Evolutionary conservation across 2,329 filamentous ascomycete species (phyloP).

Genomic region (Simplicillium aogashimaense): DNA sequence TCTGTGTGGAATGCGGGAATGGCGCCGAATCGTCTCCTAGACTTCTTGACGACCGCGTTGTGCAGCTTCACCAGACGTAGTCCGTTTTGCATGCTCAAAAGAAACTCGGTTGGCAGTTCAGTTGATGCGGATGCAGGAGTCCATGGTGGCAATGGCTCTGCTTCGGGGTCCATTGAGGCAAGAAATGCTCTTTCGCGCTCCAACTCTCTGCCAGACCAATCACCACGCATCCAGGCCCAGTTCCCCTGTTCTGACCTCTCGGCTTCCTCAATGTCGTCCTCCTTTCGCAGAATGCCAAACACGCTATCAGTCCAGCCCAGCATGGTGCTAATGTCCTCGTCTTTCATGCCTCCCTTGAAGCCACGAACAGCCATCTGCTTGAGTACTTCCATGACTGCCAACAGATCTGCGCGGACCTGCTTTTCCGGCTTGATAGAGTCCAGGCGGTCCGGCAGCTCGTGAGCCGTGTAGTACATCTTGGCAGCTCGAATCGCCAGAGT

Average conservation of each 20-base stretch:
- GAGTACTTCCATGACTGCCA: slow-evolving; percentile 79
- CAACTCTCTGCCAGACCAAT: slow-evolving; percentile 67
- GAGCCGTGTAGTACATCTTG: slow-evolving; percentile 91
- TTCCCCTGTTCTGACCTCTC: slow-evolving; percentile 60
- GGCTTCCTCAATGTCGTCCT: slow-evolving; percentile 65
- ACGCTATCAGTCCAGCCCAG: slow-evolving; percentile 72
- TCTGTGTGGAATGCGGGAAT: slow-evolving; percentile 89
- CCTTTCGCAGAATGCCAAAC: slow-evolving; percentile 62
- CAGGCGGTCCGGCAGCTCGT: slow-evolving; percentile 76
- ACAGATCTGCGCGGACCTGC: slow-evolving; percentile 71
- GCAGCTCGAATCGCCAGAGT: slow-evolving; percentile 93
- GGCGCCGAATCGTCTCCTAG: slow-evolving; percentile 75
- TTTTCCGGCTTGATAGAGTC: slow-evolving; percentile 83
- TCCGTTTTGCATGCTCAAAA: slow-evolving; percentile 66
- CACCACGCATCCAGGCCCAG: slow-evolving; percentile 72
- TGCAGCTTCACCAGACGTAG: slow-evolving; percentile 76
- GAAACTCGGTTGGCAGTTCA: slow-evolving; percentile 60
- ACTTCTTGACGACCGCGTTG: slow-evolving; percentile 79
- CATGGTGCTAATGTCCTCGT: slow-evolving; percentile 69
- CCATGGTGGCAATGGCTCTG: slow-evolving; percentile 58
- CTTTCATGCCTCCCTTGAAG: slow-evolving; percentile 72
- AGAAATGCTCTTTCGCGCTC: slow-evolving; percentile 78
- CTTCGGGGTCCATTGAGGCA: slow-evolving; percentile 56
- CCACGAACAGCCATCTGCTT: slow-evolving; percentile 84
- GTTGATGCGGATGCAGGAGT: slow-evolving; percentile 31